phyloP scores from a whole-genome alignment of 2,329 filamentous ascomycete genomes.

The Mollisiaceae sp. region DNA sequence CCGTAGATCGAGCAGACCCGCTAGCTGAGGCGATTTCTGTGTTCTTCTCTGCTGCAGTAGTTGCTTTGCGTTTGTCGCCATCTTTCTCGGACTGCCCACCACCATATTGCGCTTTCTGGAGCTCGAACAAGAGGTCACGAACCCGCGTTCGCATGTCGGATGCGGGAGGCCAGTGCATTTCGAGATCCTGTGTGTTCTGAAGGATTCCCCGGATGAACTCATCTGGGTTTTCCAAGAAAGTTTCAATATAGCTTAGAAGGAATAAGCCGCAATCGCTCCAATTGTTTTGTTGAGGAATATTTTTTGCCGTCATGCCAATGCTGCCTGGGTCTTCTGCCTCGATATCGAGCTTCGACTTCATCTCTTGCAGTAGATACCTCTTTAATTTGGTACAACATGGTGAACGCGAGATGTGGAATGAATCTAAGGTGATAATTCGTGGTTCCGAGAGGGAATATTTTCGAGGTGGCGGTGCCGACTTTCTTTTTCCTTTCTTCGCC shows the following conservation, averaged over 20 bases:
- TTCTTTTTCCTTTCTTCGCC: conserved; percentile 40
- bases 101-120: conserved; percentile 60
- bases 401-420: conserved; percentile 69
- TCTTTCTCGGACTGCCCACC: conserved; percentile 15
- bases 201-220: conserved; percentile 71
- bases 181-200: conserved; percentile 54
- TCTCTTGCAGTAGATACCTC: conserved; percentile 78
- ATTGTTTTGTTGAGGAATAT: conserved; percentile 82
- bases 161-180: conserved; percentile 56
- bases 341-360: conserved; percentile 59
- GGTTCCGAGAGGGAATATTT: conserved; percentile 60
- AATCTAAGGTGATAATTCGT: conserved; percentile 86
- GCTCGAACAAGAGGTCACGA: conserved; percentile 65
- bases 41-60: background rate
- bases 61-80: conserved; percentile 8
- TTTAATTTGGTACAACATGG: conserved; percentile 71
- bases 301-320: conserved; percentile 67
- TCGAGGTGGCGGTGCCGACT: conserved; percentile 40
- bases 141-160: conserved; percentile 67
- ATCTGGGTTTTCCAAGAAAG: conserved; percentile 79
- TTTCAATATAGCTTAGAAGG: conserved; percentile 80
- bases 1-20: background rate
- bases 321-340: conserved; percentile 40
- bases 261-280: conserved; percentile 90
- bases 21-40: background rate